Evolutionary conservation across 176 grass and related monocot species (phyloP), one percentile per base, ranked within the genome.

Genomic region (Avena sativa): DNA sequence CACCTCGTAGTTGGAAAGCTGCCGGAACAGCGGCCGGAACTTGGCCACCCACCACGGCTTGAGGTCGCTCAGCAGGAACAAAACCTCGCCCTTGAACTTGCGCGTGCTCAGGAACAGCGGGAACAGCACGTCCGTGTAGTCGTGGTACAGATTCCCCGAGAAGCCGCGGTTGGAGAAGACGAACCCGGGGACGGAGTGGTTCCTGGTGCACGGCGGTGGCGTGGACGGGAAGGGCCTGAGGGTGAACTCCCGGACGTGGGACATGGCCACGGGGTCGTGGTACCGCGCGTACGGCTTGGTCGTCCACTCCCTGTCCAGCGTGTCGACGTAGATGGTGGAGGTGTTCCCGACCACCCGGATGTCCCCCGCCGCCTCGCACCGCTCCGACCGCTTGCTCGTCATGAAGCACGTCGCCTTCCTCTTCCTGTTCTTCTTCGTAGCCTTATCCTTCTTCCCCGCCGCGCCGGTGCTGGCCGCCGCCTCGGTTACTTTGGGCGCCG

Each of bases 141-240:
- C 93, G 84, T 98, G 95, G 91, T 95, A 98, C 23, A 98, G 84
- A 81, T 98, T 98, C 21, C 93, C 93, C 14, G 95, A 95, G 91
- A 93, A 98, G 2, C 95, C 95, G 6, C 90, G 71, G 85, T 90
- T 90, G 25, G 95, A 98, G 79, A 98, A 98, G 9, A 98, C 57
- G 67, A 98, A 90, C 0, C 88, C 95, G 1, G 95, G 93, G 21
- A 93, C 89, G 2, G 93, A 90, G 90, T 95, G 89, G 76, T 98
- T 98, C 77, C 62, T 70, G 17, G 91, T 95, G 93, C 95, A 98
- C 71, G 78, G 63, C 64, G 93, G 95, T 10, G 64, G 28, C 7
- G 83, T 13, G 83, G 81, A 12, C 26, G 79, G 34, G 84, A 91
- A 71, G 0, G 93, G 93, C 43, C 72, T 95, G 57, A 98, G 74